Evolutionary conservation across 2,329 filamentous ascomycete species (phyloP).

Genomic region (Byssothecium circinans): DNA sequence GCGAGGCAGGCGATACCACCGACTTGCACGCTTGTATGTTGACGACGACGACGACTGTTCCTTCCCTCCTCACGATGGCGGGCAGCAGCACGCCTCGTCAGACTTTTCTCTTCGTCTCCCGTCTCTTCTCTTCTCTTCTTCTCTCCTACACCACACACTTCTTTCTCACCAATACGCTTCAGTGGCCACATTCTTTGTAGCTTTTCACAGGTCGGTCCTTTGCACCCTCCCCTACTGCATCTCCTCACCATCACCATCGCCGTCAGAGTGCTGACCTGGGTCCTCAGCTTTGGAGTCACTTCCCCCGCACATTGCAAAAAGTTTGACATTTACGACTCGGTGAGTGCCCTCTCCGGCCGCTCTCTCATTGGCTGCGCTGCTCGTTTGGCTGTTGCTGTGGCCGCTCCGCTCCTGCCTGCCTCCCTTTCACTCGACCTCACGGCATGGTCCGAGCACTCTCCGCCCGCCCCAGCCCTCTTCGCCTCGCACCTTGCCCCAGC

Average conservation of each 20-base stretch:
- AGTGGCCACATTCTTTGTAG: conserved; percentile 51
- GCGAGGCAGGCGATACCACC: conserved; percentile 22
- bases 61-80: conserved; percentile 28
- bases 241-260: conserved; percentile 2
- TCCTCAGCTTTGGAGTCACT: conserved; percentile 46
- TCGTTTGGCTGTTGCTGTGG: conserved; percentile 1
- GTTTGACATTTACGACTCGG: conserved; percentile 46
- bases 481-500: neutral
- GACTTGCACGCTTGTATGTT: no score
- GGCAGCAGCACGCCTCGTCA: conserved; percentile 24
- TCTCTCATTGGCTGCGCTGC: conserved; percentile 9
- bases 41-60: conserved; percentile 24
- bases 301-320: conserved; percentile 44
- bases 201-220: conserved; percentile 43
- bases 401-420: conserved; percentile 3
- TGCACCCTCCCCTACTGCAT: neutral
- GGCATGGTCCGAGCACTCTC: neutral
- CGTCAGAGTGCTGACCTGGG: conserved; percentile 17
- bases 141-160: conserved; percentile 37
- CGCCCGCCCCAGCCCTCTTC: neutral
- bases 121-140: conserved; percentile 31
- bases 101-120: conserved; percentile 19
- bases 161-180: conserved; percentile 46
- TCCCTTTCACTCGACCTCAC: conserved; percentile 1
- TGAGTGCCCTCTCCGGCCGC: conserved; percentile 24